phyloP scores from a whole-genome alignment of 2,329 filamentous ascomycete genomes.

The Stagonosporopsis vannaccii region DNA sequence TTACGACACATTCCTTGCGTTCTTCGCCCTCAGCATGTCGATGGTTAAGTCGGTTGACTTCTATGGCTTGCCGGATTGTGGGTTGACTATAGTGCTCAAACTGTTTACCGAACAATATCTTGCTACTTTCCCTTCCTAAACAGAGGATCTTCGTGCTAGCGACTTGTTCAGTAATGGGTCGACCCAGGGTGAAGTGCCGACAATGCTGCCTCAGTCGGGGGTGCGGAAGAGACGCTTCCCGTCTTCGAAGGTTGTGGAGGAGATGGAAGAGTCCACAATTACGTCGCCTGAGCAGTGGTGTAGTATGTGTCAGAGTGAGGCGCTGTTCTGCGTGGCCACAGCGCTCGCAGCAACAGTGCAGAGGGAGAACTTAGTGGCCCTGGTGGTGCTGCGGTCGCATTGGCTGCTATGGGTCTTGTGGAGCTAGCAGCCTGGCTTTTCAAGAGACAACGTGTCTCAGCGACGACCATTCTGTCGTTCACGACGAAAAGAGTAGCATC shows the following conservation, averaged over 20 bases:
- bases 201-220: background rate
- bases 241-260: conserved; percentile 55
- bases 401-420: background rate
- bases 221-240: conserved; percentile 45
- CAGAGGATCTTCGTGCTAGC: background rate
- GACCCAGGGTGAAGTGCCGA: background rate
- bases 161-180: conserved; percentile 1
- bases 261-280: conserved; percentile 23
- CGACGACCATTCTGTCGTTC: background rate
- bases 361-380: background rate
- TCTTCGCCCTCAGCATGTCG: conserved; percentile 57
- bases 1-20: conserved; percentile 58
- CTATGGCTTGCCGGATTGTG: background rate
- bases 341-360: background rate
- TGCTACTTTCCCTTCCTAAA: background rate
- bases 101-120: background rate
- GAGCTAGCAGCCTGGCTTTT: background rate
- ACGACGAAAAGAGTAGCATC: background rate
- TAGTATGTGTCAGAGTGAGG: conserved; percentile 51
- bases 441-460: background rate
- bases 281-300: conserved; percentile 59
- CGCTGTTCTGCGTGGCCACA: conserved; percentile 58
- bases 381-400: background rate
- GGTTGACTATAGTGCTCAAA: background rate
- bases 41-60: conserved; percentile 38